A percentile compares a stretch with the other conserved stretches of the same genome.
phyloP scores from a whole-genome alignment of 2,329 filamentous ascomycete species.

The Diaporthe destruens region DNA sequence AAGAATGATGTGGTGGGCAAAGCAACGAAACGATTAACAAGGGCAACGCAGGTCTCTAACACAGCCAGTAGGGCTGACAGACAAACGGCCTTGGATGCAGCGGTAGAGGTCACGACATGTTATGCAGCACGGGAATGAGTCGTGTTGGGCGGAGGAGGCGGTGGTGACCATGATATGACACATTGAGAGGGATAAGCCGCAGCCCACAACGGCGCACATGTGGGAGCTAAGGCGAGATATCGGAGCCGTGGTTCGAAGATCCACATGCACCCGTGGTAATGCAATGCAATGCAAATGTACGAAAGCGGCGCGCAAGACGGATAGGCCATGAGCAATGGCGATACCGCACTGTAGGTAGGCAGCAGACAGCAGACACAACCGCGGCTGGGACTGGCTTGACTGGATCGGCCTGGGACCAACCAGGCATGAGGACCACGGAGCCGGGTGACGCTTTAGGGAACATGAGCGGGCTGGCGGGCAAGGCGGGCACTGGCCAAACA shows the following conservation, averaged over 20 bases:
- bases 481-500: neutral
- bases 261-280: too few species aligned
- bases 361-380: too few species aligned
- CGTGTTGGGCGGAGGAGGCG: neutral
- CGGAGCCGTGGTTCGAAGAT: too few species aligned
- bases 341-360: too few species aligned
- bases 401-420: too few species aligned
- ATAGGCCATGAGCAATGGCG: too few species aligned
- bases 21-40: neutral
- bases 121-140: slow-evolving; percentile 19
- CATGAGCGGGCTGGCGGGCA: too few species aligned
- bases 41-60: neutral
- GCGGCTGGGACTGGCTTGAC: too few species aligned
- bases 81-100: neutral
- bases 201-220: too few species aligned
- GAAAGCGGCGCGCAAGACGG: too few species aligned
- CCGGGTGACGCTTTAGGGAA: slow-evolving; percentile 7
- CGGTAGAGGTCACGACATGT: slow-evolving; percentile 16
- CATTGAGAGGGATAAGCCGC: slow-evolving; percentile 8
- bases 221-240: too few species aligned
- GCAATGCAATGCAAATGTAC: too few species aligned
- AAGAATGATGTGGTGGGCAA: neutral
- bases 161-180: slow-evolving; percentile 23
- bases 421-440: neutral
- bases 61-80: slow-evolving; percentile 15